Conservation (phyloP, 345 rosid genomes). For the Lenwebbia sp. region DNA sequence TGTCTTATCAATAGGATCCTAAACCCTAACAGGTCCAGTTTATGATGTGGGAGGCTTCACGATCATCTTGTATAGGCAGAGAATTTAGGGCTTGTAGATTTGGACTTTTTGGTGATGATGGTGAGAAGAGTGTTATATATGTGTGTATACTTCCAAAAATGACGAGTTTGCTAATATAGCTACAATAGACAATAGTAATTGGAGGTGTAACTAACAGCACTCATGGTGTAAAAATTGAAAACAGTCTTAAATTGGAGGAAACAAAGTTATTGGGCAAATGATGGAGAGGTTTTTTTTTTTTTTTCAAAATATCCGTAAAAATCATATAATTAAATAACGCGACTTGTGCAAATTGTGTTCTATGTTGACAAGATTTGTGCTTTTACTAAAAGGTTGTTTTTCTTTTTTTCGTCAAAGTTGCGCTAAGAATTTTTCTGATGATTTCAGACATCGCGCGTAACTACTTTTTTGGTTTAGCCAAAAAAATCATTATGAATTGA, state of each 20-base stretch:
- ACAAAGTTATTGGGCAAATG: neutral
- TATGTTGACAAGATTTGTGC: neutral
- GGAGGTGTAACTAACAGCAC: neutral
- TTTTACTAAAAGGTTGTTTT: neutral
- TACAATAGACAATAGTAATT: neutral
- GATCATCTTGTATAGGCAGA: too few species aligned
- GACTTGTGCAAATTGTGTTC: neutral
- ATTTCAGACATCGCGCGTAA: neutral
- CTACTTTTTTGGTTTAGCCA: neutral
- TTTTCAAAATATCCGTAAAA: neutral
- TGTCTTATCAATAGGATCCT: too few species aligned
- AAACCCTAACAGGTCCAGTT: too few species aligned
- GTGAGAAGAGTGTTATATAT: too few species aligned
- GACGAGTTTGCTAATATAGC: neutral
- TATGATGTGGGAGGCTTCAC: too few species aligned
- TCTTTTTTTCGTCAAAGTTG: neutral
- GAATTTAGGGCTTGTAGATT: too few species aligned
- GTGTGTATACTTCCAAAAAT: neutral
- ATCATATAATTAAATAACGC: neutral
- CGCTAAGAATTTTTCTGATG: neutral
- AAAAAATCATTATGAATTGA: neutral
- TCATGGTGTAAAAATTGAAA: neutral
- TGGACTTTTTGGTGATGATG: too few species aligned
- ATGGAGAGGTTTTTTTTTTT: neutral
- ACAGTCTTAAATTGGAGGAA: neutral